A percentile compares a stretch with the other conserved stretches of the same genome.
phyloP scores from a whole-genome alignment of 495 filamentous ascomycete species.

The Sporormia fimetaria region DNA sequence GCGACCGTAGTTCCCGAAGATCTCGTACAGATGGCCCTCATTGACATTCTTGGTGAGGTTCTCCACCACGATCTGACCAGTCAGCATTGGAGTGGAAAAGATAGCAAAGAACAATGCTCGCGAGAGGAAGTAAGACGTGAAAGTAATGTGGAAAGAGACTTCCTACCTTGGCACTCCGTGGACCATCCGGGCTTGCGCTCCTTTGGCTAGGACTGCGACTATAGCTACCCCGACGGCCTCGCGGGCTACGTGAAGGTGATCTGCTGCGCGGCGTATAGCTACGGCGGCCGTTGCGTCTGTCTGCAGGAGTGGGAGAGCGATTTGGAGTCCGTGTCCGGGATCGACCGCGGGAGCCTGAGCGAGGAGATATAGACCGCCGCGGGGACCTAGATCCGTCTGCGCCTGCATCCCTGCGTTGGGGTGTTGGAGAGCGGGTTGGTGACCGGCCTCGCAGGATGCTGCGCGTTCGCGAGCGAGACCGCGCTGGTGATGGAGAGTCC shows the following conservation, averaged over 20 bases:
- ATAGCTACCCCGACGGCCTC: conserved; percentile 38
- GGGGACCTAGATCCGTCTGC: conserved; percentile 29
- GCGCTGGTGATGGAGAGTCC: conserved; percentile 8
- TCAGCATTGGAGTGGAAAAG: not conserved
- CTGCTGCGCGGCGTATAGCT: conserved; percentile 38
- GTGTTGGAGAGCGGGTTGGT: conserved; percentile 20
- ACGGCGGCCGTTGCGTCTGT: conserved; percentile 32
- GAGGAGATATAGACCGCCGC: conserved; percentile 42
- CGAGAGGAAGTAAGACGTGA: not conserved
- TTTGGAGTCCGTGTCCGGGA: conserved; percentile 12
- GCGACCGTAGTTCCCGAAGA: conserved; percentile 79
- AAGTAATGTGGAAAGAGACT: not conserved
- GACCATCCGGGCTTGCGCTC: conserved; percentile 24
- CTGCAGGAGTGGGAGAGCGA: conserved; percentile 5
- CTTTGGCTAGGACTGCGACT: conserved; percentile 35
- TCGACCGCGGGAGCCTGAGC: conserved; percentile 30
- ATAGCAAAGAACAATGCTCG: not conserved
- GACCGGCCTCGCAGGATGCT: conserved; percentile 27
- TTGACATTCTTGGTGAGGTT: conserved; percentile 94
- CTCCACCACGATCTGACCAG: conserved; percentile 76
- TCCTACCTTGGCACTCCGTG: conserved; percentile 50
- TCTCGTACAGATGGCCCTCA: conserved; percentile 75
- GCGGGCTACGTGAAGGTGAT: conserved; percentile 17
- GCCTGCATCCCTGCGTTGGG: conserved; percentile 4
- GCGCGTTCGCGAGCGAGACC: conserved; percentile 11